Base-by-base conservation (phyloP, 2,329 filamentous ascomycete species). In the Cordyceps militaris region DNA sequence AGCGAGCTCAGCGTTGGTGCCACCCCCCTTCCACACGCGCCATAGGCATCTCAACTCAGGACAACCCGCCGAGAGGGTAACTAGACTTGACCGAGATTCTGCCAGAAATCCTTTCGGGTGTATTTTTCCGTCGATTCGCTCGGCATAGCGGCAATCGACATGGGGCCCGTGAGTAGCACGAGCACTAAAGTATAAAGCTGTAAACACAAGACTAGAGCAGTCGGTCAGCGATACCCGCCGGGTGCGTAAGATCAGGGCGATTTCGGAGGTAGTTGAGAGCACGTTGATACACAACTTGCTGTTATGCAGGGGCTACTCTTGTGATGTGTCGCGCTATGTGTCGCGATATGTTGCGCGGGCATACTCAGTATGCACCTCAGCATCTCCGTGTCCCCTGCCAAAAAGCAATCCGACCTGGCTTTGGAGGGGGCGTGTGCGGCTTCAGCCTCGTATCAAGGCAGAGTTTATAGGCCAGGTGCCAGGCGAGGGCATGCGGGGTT, bases 91-190 rank as follows among this genome's bases (percentile, higher is more conserved):
- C 13, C 19, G 7, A 5, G 11, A 16, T 40, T 28, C 26, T 28
- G 34, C 8, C 48, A 5, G 16, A 38, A 6, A 11, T 50, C 21
- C 9, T 40, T 28, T 40, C 14, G 21, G 34, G 21, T n/a, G 16
- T 51, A 14, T 38, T 38, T 47, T 50, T 24, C 21, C 21, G 19
- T 50, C n/a, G 21, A 28, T 38, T n/a, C 14, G 14, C 19, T 40
- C 48, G 48, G 34, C 48, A 51, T n/a, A 38, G 23, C 34, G 48
- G 48, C 48, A 51, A 51, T 51, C 48, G 34, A 51, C 44, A n/a
- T 23, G 32, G 48, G 34, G 34, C 11, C 32, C 23, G 48, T 51
- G 48, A 51, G 34, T n/a, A 38, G 14, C 6, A 23, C 40, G 48
- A 40, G 48, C 48, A 51, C 34, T 9, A 51, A 36, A 36, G 13